These are phyloP conservation scores for Ceratobasidium sp. DNA, from an alignment of 1,284 basidiomycete genomes.

Conservation along the genomic window DNA sequence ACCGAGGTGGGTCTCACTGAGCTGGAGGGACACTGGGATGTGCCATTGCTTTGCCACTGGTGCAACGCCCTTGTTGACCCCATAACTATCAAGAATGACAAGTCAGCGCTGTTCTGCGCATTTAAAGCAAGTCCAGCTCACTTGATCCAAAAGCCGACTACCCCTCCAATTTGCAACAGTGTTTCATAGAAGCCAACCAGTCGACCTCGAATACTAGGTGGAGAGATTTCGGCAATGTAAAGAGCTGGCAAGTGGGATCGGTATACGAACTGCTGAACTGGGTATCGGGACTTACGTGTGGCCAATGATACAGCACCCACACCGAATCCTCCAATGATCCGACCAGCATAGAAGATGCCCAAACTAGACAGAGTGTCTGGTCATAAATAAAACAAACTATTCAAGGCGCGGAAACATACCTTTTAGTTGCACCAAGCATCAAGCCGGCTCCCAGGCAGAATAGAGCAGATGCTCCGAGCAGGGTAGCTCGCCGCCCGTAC, in stretches of 20 bases:
- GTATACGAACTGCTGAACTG: background rate
- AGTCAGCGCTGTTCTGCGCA: conserved; percentile 37
- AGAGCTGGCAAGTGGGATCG: conserved; percentile 52
- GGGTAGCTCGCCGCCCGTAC: conserved; percentile 30
- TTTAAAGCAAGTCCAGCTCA: background rate
- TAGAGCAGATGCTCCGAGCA: conserved; percentile 46
- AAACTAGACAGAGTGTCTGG: conserved; percentile 47
- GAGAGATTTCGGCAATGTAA: conserved; percentile 60
- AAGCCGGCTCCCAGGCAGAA: conserved; percentile 29
- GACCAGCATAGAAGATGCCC: conserved; percentile 55
- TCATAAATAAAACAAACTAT: conserved; percentile 51
- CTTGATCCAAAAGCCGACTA: conserved; percentile 62
- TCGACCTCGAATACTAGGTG: conserved; percentile 62
- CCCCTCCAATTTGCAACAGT: conserved; percentile 56
- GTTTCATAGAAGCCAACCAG: conserved; percentile 64
- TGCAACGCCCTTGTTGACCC: conserved; percentile 57
- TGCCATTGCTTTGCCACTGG: conserved; percentile 59
- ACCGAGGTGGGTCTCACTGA: conserved; percentile 50
- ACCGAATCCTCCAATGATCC: conserved; percentile 57
- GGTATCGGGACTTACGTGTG: background rate
- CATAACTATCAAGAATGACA: conserved; percentile 55
- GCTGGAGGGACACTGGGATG: conserved; percentile 64
- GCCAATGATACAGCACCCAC: conserved; percentile 54
- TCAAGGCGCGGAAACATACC: conserved; percentile 50
- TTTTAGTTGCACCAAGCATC: conserved; percentile 39